A percentile compares a stretch with the other conserved stretches of the same genome.
These are phyloP conservation scores for Musa balbisiana DNA, from an alignment of 202 grass and related monocot species.

Conservation along the genomic window DNA sequence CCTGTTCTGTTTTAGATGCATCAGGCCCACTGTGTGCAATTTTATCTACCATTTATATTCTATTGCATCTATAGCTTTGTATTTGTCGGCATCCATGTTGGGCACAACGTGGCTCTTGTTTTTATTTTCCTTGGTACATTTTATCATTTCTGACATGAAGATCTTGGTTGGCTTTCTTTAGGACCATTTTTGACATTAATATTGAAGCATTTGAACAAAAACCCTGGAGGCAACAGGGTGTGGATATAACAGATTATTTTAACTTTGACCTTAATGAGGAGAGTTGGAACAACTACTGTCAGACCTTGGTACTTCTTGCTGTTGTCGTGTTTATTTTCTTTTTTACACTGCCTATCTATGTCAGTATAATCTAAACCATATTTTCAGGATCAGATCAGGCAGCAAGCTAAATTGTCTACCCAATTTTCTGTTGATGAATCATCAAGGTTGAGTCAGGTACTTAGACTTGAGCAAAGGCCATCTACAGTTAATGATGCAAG, in stretches of 20 bases:
- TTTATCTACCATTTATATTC: not conserved
- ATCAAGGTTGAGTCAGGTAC: conserved; percentile 40
- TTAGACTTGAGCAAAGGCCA: conserved; percentile 19
- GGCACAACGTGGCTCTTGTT: not conserved
- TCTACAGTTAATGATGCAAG: conserved; percentile 20
- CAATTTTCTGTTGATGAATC: conserved; percentile 28
- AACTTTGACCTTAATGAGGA: conserved; percentile 76
- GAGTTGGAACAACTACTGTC: conserved; percentile 59
- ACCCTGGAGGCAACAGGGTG: conserved; percentile 58
- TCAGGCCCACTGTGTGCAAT: not conserved
- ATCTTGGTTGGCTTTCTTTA: conserved; percentile 26
- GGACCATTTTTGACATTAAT: conserved; percentile 59
- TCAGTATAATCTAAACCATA: conserved; percentile 2
- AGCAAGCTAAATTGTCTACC: conserved; percentile 13
- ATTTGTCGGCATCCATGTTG: no score
- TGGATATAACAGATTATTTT: conserved; percentile 60
- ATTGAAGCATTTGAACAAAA: conserved; percentile 71
- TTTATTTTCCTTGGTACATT: not conserved
- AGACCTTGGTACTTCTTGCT: conserved; percentile 39
- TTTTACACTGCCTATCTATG: not conserved
- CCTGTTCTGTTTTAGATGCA: not conserved
- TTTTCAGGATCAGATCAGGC: conserved; percentile 44
- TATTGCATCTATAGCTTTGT: no score
- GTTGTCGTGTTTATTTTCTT: conserved; percentile 12
- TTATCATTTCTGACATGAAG: conserved; percentile 18